A percentile compares a stretch with the other conserved stretches of the same genome.
Conservation (phyloP, 2,329 filamentous ascomycete species). For the Talaromyces piceae region DNA sequence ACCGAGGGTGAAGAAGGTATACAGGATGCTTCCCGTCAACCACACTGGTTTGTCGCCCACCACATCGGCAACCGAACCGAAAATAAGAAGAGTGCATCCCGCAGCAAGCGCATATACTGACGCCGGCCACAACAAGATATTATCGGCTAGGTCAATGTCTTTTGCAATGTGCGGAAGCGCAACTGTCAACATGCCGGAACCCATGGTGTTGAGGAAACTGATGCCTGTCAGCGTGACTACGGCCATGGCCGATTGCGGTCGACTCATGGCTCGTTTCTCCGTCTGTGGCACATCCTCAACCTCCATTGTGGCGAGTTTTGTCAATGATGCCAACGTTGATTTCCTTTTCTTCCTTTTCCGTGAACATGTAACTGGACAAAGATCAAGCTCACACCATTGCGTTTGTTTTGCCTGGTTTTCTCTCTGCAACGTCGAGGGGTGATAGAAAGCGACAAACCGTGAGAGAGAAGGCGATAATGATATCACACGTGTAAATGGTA, state of each 20-base stretch:
- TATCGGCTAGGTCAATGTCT: slow-evolving; percentile 15
- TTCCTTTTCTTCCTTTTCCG: too few species aligned
- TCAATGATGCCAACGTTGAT: neutral
- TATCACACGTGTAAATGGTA: neutral
- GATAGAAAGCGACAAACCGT: neutral
- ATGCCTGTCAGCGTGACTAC: neutral
- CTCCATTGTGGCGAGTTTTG: neutral
- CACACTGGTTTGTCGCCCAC: slow-evolving; percentile 41
- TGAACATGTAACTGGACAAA: neutral
- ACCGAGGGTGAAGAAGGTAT: slow-evolving; percentile 33
- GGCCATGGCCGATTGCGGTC: neutral
- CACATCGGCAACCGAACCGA: slow-evolving; percentile 44
- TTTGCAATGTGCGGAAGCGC: slow-evolving; percentile 1
- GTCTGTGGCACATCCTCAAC: neutral
- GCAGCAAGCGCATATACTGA: slow-evolving; percentile 33
- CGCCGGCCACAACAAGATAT: slow-evolving; percentile 16
- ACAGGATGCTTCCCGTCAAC: slow-evolving; percentile 37
- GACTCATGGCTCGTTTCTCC: neutral
- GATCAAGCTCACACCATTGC: neutral
- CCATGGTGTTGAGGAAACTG: neutral
- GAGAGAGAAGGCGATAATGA: neutral
- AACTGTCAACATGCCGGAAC: neutral
- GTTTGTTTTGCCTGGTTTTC: neutral
- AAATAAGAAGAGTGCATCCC: slow-evolving; percentile 40
- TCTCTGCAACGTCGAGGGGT: neutral